Evolutionary conservation across 2,329 filamentous ascomycete genomes (phyloP), one percentile per base, ranked within the genome.

Genomic region (Biscogniauxia sp.): DNA sequence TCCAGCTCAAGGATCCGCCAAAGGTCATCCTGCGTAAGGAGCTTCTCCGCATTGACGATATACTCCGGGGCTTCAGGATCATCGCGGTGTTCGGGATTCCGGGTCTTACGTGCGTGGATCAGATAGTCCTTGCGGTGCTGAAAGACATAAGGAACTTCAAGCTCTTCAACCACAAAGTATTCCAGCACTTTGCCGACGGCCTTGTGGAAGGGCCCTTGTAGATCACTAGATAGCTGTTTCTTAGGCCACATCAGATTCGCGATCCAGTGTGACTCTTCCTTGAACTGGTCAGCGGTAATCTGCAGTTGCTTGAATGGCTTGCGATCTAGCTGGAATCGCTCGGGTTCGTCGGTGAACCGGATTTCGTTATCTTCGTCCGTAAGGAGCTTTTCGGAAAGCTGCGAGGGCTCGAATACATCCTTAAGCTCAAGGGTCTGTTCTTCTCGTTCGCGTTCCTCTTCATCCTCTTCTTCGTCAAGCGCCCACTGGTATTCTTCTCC

Each of bases 51-150:
- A 61, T 82, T 84, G 60, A 94, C 86, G 59, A 88, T 87, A 71
- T 88, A 91, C 61, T 92, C 88, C 1, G 88, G 87, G 1, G 84
- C 87, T 68, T 92, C 88, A 8, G 85, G 84, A 66, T 94, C 89
- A 60, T 88, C 83, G 17, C 84, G 82, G 64, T 86, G 74, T 26
- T 82, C 76, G 72, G 87, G 73, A 79, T 87, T 83, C 58, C 82
- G 78, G 6, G 84, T 83, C 72, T 91, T 93, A 66, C 88, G 89
- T 23, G 91, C 90, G 71, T 98, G 92, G 59, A 99, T 96, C 51
- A 99, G 84, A 72, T 98, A 99, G 74, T 99, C 95, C 76, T 97
- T 97, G 63, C 95, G 92, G 72, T 99, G 95, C 75, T 97, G 94
- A 76, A 97, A 97, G 68, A 99, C 95, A 75, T 97, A 99, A 0